Evolutionary conservation across 768 basidiomycete species (phyloP), one percentile per base, ranked within the genome.

Genomic region (Hericium rajendrae): DNA sequence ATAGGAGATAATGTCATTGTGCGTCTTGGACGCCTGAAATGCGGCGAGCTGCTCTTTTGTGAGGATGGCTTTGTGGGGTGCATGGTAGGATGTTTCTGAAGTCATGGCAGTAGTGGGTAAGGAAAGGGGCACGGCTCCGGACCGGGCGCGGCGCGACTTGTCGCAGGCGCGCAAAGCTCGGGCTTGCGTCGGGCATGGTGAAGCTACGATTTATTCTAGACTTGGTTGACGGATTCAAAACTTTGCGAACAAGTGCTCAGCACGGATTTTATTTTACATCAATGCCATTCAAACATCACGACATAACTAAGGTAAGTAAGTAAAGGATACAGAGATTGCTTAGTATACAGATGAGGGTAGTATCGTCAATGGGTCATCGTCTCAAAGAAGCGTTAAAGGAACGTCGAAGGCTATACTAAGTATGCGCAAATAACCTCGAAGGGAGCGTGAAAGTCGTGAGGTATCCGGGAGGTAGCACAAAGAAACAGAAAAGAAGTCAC

Each of bases 1-100:
- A 64, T 91, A 93, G 0, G 73, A 67, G 6, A 91, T 68, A 57
- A 98, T 75, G 9, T 81, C 75, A 22, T 75, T 68, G 65, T 93
- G 83, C 0, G 93, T 86, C 50, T 77, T 68, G 0, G 91, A 94
- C 8, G 73, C 64, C 65, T 92, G 85, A 67, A 97, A 99, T n/a
- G 81, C 83, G 20, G 79, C 77, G 0, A 98, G 80, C 63, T 97
- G 94, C 4, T 78, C 80, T 32, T 78, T 81, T 1, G 85, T 80
- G 28, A 98, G 72, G 60, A 99, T 90, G 24, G 72, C 75, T 73
- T 94, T 95, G 43, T 46, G 43, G 12, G 43, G 43, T 2, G 43
- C 6, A 15, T n/a, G 43, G 43, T 46, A 46, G 6, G 6, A 32
- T 32, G 32, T 32, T 32, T 32, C 32, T 32, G 32, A 32, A 32